Percentiles rank a stretch among this genome's conserved stretches.
phyloP scores from a whole-genome alignment of 1,284 basidiomycete genomes.

The Cystobasidiaceae sp. region DNA sequence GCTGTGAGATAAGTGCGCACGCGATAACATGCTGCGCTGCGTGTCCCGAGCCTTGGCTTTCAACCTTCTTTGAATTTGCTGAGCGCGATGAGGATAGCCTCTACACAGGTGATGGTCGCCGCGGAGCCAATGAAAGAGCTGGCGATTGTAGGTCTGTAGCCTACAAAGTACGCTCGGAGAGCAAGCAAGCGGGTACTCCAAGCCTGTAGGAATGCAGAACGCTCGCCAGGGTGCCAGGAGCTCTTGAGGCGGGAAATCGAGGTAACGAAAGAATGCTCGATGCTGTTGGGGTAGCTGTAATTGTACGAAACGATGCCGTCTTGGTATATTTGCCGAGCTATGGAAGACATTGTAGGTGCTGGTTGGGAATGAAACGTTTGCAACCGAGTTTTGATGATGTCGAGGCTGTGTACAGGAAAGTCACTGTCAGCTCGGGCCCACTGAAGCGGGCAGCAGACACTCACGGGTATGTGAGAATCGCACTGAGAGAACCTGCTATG shows the following conservation, averaged over 20 bases:
- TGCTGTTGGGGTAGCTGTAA: conserved; percentile 37
- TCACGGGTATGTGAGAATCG: conserved; percentile 42
- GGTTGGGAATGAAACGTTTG: conserved; percentile 26
- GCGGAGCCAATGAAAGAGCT: conserved; percentile 29
- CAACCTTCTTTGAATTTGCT: conserved; percentile 23
- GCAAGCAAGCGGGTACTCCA: conserved; percentile 22
- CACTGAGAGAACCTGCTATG: conserved; percentile 39
- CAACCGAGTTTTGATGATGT: conserved; percentile 42
- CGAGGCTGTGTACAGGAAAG: conserved; percentile 30
- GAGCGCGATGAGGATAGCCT: conserved; percentile 11
- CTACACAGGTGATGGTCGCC: conserved; percentile 29
- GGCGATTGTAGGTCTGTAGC: conserved; percentile 26
- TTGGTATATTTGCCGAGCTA: conserved; percentile 36
- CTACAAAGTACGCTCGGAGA: conserved; percentile 21
- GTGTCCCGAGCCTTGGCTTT: no score
- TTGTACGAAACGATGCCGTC: conserved; percentile 34
- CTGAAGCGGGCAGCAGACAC: conserved; percentile 13
- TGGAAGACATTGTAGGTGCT: conserved; percentile 22
- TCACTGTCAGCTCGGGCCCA: not conserved
- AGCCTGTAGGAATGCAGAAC: conserved; percentile 16
- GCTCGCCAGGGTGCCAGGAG: conserved; percentile 25
- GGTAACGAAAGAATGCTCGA: conserved; percentile 34
- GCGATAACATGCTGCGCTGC: no score
- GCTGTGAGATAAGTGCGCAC: no score
- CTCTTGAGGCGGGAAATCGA: conserved; percentile 9